Base-by-base conservation (phyloP, 441 rosid genomes). In the Erodium chrysanthum region DNA sequence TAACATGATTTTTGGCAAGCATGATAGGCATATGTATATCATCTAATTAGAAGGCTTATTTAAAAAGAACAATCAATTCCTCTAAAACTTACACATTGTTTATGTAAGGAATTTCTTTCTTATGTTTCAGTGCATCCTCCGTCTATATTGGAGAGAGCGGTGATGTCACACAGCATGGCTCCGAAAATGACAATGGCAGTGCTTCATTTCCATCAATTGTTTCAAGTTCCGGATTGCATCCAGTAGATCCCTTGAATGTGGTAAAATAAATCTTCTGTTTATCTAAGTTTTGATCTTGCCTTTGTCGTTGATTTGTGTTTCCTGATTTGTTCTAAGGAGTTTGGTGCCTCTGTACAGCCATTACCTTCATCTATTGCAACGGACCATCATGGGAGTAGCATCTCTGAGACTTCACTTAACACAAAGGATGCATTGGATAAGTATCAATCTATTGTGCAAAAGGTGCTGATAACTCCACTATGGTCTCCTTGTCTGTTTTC, bases 361-460 rank as follows among this genome's bases (percentile, higher is more conserved):
- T 69, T 80, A 68, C 74, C 88, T 68, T 78, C 89, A 64, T 73
- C 85, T 70, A 79, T 81, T 75, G 78, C 82, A 67, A 52, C 86
- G 69, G 99, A 91, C 70, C 91, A 86, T 20, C 73, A 78, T 80
- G 85, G 86, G 67, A 83, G 74, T 73, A 83, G 78, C 77, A 73
- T 71, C 54, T 66, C 83, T 12, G 98, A 92, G 69, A 90, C 96
- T 78, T 82, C 85, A 27, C 74, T 90, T 68, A 85, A 76, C 83
- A 91, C 97, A 27, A 84, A 95, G 82, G 98, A 90, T 70, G 99
- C 99, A 77, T 67, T 92, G 81, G 99, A 95, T 70, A 90, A 92
- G 73, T 95, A 84, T 75, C 91, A 88, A 76, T 81, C 90, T 75
- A 82, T 88, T 77, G 84, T 95, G 4, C 89, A 82, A 73, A 90